Percentiles rank a stretch among this genome's conserved stretches.
Conservation (phyloP, 139 green algal species). For the Bryopsis sp. region DNA sequence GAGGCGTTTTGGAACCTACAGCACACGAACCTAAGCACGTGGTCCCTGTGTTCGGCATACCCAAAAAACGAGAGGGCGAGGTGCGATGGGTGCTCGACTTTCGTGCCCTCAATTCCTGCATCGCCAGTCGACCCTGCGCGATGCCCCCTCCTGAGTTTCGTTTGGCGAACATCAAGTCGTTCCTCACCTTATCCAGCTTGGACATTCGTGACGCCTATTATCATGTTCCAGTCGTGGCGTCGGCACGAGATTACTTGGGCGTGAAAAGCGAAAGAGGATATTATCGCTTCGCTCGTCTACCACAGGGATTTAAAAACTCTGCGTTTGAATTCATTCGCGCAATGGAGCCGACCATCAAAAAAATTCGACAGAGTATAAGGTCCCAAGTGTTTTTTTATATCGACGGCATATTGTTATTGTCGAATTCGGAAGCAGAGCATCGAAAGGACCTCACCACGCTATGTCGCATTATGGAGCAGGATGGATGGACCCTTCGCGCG, state of each 20-base stretch:
- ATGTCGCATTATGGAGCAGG: not conserved
- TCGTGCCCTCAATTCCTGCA: not conserved
- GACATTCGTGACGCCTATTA: constrained; percentile 9
- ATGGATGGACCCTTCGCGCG: not conserved
- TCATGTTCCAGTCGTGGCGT: not conserved
- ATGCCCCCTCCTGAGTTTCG: not conserved
- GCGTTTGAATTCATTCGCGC: constrained; percentile 10
- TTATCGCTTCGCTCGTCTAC: too few species aligned
- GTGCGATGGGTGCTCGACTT: constrained; percentile 2
- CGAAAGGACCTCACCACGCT: not conserved
- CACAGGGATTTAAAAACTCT: constrained; percentile 5
- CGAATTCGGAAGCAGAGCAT: not conserved
- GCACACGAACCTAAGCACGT: too few species aligned
- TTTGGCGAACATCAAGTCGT: constrained; percentile 1
- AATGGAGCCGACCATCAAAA: not conserved
- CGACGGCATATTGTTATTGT: not conserved
- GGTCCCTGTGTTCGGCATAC: too few species aligned
- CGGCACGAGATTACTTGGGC: not conserved
- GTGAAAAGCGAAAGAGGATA: too few species aligned
- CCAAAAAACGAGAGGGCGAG: too few species aligned
- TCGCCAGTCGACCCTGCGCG: not conserved
- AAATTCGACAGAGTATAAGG: not conserved
- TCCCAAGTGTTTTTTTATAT: constrained; percentile 5
- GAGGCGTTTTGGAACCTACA: too few species aligned
- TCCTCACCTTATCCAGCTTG: not conserved